Base-by-base conservation (phyloP, 306 rosid genomes). In the Casuarina equisetifolia region DNA sequence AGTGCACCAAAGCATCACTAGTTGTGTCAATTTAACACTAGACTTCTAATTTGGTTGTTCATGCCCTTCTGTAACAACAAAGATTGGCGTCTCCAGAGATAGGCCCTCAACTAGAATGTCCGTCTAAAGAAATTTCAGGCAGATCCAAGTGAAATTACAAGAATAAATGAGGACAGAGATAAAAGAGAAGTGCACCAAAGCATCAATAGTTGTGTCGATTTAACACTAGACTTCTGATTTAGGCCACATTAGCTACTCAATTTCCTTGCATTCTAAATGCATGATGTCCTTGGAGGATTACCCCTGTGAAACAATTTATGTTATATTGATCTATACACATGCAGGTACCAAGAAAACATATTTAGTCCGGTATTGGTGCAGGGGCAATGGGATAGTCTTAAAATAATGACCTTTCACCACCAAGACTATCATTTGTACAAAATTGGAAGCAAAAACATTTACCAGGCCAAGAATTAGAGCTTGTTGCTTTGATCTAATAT, bases 401-500 rank as follows among this genome's bases (percentile, higher is more conserved):
- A 11, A 9, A 61, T 50, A 51, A 17, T 52, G 67, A 69, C 49
- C 57, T 63, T 52, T n/a, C 43, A 15, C 36, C 19, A 1, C 25
- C 10, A 8, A n/a, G 53, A 45, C 63, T 44, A 73, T 51, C 64
- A 66, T 69, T 53, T 32, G 35, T 15, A 3, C 49, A 16, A 50
- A 32, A 68, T 17, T 32, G 53, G 73, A 70, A 70, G 68, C 17
- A 57, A 74, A 75, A 25, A 36, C 51, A 69, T 50, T 78, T 84
- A 94, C 98, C 94, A 80, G 79, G 81, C 92, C 97, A 77, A 89
- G 92, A 73, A 43, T 80, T 82, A 94, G 86, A 64, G 97, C 98
- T 88, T 94, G 92, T 79, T 89, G 88, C 87, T 94, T 92, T 76
- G 95, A 88, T 74, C 67, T 89, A 77, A 88, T 89, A 53, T 52